Evolutionary conservation across 2,329 filamentous ascomycete genomes (phyloP), one percentile per base, ranked within the genome.

Genomic region (Clarireedia homoeocarpa): DNA sequence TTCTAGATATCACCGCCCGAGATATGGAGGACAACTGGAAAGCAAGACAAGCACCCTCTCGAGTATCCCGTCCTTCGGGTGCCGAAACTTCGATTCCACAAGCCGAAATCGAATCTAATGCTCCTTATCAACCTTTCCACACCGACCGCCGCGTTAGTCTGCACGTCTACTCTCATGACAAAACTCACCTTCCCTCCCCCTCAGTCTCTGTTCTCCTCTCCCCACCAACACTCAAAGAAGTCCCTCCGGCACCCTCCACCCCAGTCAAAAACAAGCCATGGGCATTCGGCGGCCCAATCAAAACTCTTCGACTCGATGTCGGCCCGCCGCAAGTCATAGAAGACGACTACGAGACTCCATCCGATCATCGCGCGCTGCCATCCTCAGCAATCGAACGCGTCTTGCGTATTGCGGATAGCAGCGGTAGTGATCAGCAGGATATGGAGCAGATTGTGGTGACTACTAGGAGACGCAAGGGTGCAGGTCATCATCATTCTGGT

Each of bases 111-210:
- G 94, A 99, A 68, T 96, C 92, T 1, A 96, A 92, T 67, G 88
- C 91, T 4, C 90, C 92, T 2, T 97, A 96, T 65, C 91, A 96
- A 66, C 92, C 94, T 1, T 96, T 97, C 74, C 92, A 97, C 69
- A 94, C 91, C 0, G 91, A 97, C 67, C 82, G 84, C 54, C 83
- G 92, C 3, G 88, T 97, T 46, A 82, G 79, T n/a, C 76, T 96
- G 27, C 88, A 84, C 62, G 80, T 90, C 44, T 88, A 86, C 67
- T 71, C 58, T 6, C 24, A 59, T 17, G 56, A 58, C 20, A 59
- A 63, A 20, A 24, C 39, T 9, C 40, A 44, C 38, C 10, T 58
- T 14, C 47, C 59, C 48, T 65, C 61, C n/a, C 58, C 65, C 46
- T 65, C 65, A 24, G 60, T 62, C 26, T 66, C 65, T 48, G 60